Conservation (phyloP, 192 early-diverging fungal species). For the Coemansia asiatica region DNA sequence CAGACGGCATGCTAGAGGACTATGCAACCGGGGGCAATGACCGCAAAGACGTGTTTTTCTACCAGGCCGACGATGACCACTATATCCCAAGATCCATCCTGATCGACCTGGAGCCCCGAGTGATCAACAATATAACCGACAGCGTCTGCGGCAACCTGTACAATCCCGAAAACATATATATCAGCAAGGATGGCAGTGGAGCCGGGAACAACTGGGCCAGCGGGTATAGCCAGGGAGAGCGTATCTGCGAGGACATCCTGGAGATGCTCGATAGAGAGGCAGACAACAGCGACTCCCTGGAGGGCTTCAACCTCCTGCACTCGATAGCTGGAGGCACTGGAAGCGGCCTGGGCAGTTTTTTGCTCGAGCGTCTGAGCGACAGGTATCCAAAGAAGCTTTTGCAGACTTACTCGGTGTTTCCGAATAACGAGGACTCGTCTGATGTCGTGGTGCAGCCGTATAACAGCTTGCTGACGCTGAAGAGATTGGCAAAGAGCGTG, state of each 20-base stretch:
- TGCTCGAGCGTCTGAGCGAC: slow-evolving; percentile 91
- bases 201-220: slow-evolving; percentile 97
- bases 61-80: slow-evolving; percentile 99
- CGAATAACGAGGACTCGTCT: slow-evolving; percentile 89
- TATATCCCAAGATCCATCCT: slow-evolving; percentile 94
- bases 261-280: slow-evolving; percentile 98
- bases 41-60: slow-evolving; percentile 98
- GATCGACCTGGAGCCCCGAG: slow-evolving; percentile 90
- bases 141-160: slow-evolving; percentile 90
- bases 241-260: slow-evolving; percentile 85
- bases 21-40: slow-evolving; percentile 86
- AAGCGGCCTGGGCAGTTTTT: slow-evolving; percentile 91
- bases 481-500: slow-evolving; percentile 86
- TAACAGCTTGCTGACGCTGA: slow-evolving; percentile 91
- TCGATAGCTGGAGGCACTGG: slow-evolving; percentile 98
- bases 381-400: slow-evolving; percentile 96
- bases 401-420: slow-evolving; percentile 98
- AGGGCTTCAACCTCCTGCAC: slow-evolving; percentile 95
- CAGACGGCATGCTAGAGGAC: slow-evolving; percentile 91
- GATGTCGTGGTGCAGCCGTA: slow-evolving; percentile 99
- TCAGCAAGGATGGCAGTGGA: slow-evolving; percentile 91
- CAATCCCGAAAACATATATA: slow-evolving; percentile 96
- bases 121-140: slow-evolving; percentile 86
- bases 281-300: slow-evolving; percentile 89
- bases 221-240: slow-evolving; percentile 86